A percentile compares a stretch with the other conserved stretches of the same genome.
These are phyloP conservation scores for Penicillium manginii DNA, from an alignment of 495 filamentous ascomycete genomes.

Conservation along the genomic window DNA sequence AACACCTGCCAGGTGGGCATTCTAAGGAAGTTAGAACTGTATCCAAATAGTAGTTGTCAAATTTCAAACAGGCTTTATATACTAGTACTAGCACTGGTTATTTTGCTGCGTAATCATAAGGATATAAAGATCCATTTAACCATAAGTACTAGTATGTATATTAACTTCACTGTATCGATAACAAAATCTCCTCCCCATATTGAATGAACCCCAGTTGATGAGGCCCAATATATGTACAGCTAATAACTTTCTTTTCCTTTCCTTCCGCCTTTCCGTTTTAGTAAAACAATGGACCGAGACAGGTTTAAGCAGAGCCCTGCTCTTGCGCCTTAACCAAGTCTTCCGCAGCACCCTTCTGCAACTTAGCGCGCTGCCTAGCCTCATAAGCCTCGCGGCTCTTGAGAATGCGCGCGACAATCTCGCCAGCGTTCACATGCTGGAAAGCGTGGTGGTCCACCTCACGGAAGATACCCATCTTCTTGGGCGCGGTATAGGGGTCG, in stretches of 20 bases:
- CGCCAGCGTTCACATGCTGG: slow-evolving; percentile 84
- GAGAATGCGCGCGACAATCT: slow-evolving; percentile 90
- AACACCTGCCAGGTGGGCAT: no score
- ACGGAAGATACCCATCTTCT: slow-evolving; percentile 76
- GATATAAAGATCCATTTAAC: no score
- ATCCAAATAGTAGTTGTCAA: no score
- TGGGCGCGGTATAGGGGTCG: slow-evolving; percentile 82
- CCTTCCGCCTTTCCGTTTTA: no score
- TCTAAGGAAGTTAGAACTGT: no score
- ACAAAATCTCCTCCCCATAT: slow-evolving; percentile 5
- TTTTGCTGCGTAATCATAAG: no score
- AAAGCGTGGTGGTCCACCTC: slow-evolving; percentile 76
- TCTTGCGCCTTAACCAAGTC: slow-evolving; percentile 48
- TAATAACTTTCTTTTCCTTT: slow-evolving; percentile 8
- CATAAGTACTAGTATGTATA: neutral
- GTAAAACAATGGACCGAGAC: neutral
- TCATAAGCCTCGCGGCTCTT: slow-evolving; percentile 83
- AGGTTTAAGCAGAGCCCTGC: slow-evolving; percentile 19
- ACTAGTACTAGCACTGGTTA: no score
- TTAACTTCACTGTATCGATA: slow-evolving; percentile 1
- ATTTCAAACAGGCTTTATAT: no score
- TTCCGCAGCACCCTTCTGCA: slow-evolving; percentile 78
- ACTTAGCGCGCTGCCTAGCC: slow-evolving; percentile 85
- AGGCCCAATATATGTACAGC: slow-evolving; percentile 23
- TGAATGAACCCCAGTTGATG: slow-evolving; percentile 22